These are phyloP conservation scores for Oleoguttula mirabilis DNA, from an alignment of 495 filamentous ascomycete genomes.

Conservation along the genomic window DNA sequence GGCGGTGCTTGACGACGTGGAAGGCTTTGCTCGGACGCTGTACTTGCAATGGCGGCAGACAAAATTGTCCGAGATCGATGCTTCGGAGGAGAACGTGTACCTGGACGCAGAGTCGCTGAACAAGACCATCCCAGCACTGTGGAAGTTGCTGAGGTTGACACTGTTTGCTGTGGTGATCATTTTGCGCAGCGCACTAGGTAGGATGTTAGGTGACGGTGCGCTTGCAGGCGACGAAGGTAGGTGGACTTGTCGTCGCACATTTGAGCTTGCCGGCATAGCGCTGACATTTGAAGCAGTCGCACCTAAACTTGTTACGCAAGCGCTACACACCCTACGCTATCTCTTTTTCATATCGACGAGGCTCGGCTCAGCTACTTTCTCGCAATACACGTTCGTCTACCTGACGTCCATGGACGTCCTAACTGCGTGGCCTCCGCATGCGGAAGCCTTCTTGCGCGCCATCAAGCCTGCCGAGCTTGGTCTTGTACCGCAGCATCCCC, in stretches of 20 bases:
- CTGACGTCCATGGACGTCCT: constrained; percentile 84
- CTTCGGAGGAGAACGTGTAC: constrained; percentile 56
- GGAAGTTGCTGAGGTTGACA: constrained; percentile 68
- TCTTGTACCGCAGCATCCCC: constrained; percentile 56
- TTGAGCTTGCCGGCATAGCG: not conserved
- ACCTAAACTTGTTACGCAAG: constrained; percentile 60
- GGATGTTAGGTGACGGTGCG: constrained; percentile 45
- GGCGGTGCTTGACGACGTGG: constrained; percentile 56
- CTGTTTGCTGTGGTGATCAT: constrained; percentile 71
- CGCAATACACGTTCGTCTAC: constrained; percentile 73
- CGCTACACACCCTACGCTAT: constrained; percentile 67
- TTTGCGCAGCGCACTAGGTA: constrained; percentile 58
- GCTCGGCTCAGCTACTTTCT: constrained; percentile 58
- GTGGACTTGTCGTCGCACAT: constrained; percentile 18
- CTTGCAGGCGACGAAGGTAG: constrained; percentile 45
- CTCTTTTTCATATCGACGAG: constrained; percentile 81
- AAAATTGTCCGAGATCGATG: constrained; percentile 72
- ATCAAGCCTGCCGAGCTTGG: constrained; percentile 45
- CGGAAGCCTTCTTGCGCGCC: constrained; percentile 56
- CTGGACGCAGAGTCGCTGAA: constrained; percentile 58
- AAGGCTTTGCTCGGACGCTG: constrained; percentile 57
- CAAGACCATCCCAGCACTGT: constrained; percentile 61
- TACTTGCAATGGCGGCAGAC: constrained; percentile 74
- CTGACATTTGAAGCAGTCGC: constrained; percentile 35
- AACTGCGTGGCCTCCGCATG: constrained; percentile 55